Evolutionary conservation across 2,329 filamentous ascomycete species (phyloP).

Genomic region (Trichoderma endophyticum): DNA sequence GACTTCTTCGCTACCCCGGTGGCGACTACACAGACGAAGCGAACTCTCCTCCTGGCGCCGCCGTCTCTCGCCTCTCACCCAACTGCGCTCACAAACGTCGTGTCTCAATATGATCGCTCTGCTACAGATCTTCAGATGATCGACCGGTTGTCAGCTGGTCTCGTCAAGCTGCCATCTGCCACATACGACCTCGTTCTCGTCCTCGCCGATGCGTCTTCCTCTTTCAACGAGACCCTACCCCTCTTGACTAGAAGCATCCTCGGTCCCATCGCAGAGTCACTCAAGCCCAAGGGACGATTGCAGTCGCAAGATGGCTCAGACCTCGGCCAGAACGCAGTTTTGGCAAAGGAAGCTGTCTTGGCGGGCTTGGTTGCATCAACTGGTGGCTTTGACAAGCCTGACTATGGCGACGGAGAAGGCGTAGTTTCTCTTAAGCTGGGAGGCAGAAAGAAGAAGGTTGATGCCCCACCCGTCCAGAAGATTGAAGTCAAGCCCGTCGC

Average conservation of each 20-base stretch:
- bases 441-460: slow-evolving; percentile 36
- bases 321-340: neutral
- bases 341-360: slow-evolving; percentile 70
- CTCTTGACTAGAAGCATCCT: slow-evolving; percentile 55
- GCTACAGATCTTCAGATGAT: slow-evolving; percentile 95
- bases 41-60: slow-evolving; percentile 82
- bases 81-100: slow-evolving; percentile 67
- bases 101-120: slow-evolving; percentile 69
- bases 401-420: slow-evolving; percentile 48
- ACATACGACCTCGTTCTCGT: slow-evolving; percentile 85
- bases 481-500: slow-evolving; percentile 37
- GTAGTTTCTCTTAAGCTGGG: slow-evolving; percentile 51
- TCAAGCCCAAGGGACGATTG: slow-evolving; percentile 17
- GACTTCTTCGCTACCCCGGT: slow-evolving; percentile 44
- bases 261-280: slow-evolving; percentile 15
- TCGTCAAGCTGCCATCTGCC: slow-evolving; percentile 70
- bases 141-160: slow-evolving; percentile 79
- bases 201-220: slow-evolving; percentile 60
- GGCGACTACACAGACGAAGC: slow-evolving; percentile 34
- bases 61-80: slow-evolving; percentile 86
- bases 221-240: slow-evolving; percentile 53
- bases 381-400: slow-evolving; percentile 71
- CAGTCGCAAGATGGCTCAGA: slow-evolving; percentile 15
- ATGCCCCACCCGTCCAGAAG: slow-evolving; percentile 30
- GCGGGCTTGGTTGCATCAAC: slow-evolving; percentile 68